Conservation (phyloP, 495 filamentous ascomycete species). For the Hypoxylon fuscum region DNA sequence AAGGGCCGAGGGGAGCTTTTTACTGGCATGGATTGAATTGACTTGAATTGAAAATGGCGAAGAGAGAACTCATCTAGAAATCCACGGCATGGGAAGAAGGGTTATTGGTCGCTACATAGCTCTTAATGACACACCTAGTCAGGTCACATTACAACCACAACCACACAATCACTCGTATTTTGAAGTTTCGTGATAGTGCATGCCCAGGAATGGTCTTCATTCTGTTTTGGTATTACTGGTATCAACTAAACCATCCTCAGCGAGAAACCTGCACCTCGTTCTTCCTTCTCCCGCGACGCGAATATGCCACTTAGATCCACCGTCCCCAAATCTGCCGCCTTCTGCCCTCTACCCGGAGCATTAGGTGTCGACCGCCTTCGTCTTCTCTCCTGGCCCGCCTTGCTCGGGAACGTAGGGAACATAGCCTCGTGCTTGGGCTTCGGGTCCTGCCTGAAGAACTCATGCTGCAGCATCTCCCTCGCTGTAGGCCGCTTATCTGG, state of each 20-base stretch:
- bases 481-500: slow-evolving; percentile 76
- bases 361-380: slow-evolving; percentile 78
- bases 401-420: slow-evolving; percentile 93
- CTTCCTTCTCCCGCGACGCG: slow-evolving; percentile 74
- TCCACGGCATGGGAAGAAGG: slow-evolving; percentile 24
- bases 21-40: slow-evolving; percentile 33
- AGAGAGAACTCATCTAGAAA: slow-evolving; percentile 26
- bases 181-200: slow-evolving; percentile 19
- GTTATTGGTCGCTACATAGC: slow-evolving; percentile 45
- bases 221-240: slow-evolving; percentile 3
- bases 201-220: slow-evolving; percentile 6
- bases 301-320: slow-evolving; percentile 86
- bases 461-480: slow-evolving; percentile 69
- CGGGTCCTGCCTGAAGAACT: slow-evolving; percentile 90
- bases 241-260: slow-evolving; percentile 78
- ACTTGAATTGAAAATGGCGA: slow-evolving; percentile 35
- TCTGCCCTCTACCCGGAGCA: slow-evolving; percentile 84
- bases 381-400: slow-evolving; percentile 90
- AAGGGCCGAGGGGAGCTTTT: slow-evolving; percentile 2
- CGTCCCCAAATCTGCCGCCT: slow-evolving; percentile 67
- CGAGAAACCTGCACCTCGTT: slow-evolving; percentile 81
- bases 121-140: slow-evolving; percentile 40
- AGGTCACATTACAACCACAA: slow-evolving; percentile 11
- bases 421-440: slow-evolving; percentile 84
- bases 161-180: slow-evolving; percentile 8